These are phyloP conservation scores for Neodidymelliopsis sp. DNA, from an alignment of 2,329 filamentous ascomycete genomes.

Conservation along the genomic window DNA sequence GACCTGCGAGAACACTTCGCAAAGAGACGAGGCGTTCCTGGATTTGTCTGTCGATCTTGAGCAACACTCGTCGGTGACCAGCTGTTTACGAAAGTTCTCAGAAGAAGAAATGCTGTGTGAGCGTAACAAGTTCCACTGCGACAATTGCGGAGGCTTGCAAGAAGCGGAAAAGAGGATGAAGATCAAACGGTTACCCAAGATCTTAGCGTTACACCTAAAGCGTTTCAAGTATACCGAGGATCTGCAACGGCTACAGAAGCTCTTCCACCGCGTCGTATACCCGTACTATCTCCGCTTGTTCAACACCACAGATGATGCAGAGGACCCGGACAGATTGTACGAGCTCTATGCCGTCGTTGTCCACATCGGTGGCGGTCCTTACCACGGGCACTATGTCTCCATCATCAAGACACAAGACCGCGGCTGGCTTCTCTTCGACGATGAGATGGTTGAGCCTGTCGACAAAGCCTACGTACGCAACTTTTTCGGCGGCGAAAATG, in stretches of 20 bases:
- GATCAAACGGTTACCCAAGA: slow-evolving; percentile 91
- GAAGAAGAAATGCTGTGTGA: slow-evolving; percentile 98
- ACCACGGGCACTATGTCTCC: slow-evolving; percentile 96
- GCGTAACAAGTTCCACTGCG: slow-evolving; percentile 98
- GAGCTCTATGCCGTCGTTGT: slow-evolving; percentile 97
- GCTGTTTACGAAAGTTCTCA: slow-evolving; percentile 93
- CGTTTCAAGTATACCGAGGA: slow-evolving; percentile 99
- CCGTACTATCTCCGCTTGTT: slow-evolving; percentile 96
- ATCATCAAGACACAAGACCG: slow-evolving; percentile 97
- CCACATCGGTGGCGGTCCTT: slow-evolving; percentile 94
- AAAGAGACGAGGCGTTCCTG: slow-evolving; percentile 93
- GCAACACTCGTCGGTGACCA: slow-evolving; percentile 94
- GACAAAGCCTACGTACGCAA: slow-evolving; percentile 96
- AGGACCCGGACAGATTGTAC: slow-evolving; percentile 91
- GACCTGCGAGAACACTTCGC: slow-evolving; percentile 94
- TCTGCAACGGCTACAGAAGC: slow-evolving; percentile 88
- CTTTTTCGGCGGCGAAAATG: slow-evolving; percentile 89
- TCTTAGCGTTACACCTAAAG: slow-evolving; percentile 91
- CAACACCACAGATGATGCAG: slow-evolving; percentile 95
- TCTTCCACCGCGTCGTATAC: slow-evolving; percentile 96
- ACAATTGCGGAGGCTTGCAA: slow-evolving; percentile 93
- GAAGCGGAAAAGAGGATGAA: slow-evolving; percentile 99
- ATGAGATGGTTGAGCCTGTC: slow-evolving; percentile 98
- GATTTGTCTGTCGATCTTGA: slow-evolving; percentile 96
- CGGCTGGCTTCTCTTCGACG: slow-evolving; percentile 95